Evolutionary conservation across 2,329 filamentous ascomycete species (phyloP), one percentile per base, ranked within the genome.

Genomic region (Fusarium sacchari): DNA sequence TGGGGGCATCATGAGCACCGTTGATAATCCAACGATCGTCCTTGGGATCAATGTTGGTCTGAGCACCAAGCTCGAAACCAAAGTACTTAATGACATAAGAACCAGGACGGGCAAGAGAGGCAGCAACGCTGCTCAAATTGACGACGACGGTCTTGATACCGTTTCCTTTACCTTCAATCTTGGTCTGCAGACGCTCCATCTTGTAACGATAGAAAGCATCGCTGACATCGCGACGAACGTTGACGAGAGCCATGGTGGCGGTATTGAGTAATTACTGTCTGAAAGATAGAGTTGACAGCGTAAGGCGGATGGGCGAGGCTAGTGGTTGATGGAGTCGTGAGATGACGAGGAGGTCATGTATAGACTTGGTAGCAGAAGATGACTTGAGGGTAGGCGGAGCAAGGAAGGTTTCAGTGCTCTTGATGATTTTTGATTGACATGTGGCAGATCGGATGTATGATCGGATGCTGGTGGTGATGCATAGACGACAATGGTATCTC

Each of bases 21-120:
- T 99, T 99, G 90, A 99, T 98, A 86, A 99, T 99, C 96, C 96
- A 99, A 83, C 96, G 96, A 83, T 99, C 96, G 83, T 98, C 96
- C 80, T 94, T 92, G 76, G 96, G 96, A 82, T 98, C 96, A 79
- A 95, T 95, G 87, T 98, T 98, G 87, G 96, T 98, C 88, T 98
- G 96, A 79, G 96, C 96, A 83, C 96, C 96, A 67, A 99, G 92
- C 86, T 99, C 96, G 83, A 99, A 98, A 79, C 96, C 96, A 81
- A 99, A 99, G 88, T 97, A 99, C 88, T 99, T 99, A 92, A 99
- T 98, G 82, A 99, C 90, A 84, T 98, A 97, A 81, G 94, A 89
- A 75, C 95, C 94, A 74, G 96, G 96, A 79, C 96, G 96, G 80
- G 94, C 94, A 78, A 99, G 91, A 73, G 96, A 97, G 81, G 93